Evolutionary conservation across 1,284 basidiomycete genomes (phyloP), one percentile per base, ranked within the genome.

Genomic region (Tilletiopsis washingtonensis): DNA sequence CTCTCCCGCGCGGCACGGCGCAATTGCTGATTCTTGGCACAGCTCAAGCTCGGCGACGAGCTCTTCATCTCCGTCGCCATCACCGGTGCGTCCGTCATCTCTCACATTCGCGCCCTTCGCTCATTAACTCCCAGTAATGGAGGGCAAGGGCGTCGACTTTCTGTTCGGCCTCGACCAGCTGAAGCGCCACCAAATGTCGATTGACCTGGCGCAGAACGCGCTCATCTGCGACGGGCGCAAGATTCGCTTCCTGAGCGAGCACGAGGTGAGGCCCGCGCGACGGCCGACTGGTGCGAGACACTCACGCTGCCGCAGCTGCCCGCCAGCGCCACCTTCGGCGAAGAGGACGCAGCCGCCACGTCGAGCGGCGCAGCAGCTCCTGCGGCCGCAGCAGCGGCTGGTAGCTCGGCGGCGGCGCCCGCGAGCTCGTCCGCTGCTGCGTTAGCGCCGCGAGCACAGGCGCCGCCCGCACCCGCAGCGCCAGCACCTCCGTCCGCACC

Each of bases 181-280:
- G 49, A 97, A 93, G 75, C 85, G 91, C 1, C 89, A 96, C 71
- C 91, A 96, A 73, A 91, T 91, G 7, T 86, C 83, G 64, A 96
- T 98, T 70, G 94, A 98, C 74, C 81, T 98, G 23, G 79, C 83
- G 53, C 88, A 88, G 74, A 83, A 85, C 64, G 85, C 86, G 11
- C 81, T 98, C 15, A 80, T 91, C 24, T 93, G 98, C 52, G 84
- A 90, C 75, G 85, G 82, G 3, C 81, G 85, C 23, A 85, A 90
- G 73, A 84, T 98, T 6, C 75, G 77, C 7, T 98, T 98, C 79
- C 77, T 98, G 9, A 76, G 88, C 1, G 93, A 98, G 75, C 93
- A 98, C 73, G 88, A 97, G 74, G 79, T 98, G 3, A 34, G 32
- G 3, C 32, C 12, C 12, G 12, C 12, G 17, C 32, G 32, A 34